Evolutionary conservation across 148 eudicot genomes (phyloP), one percentile per base, ranked within the genome.

Genomic region (Cornus florida): DNA sequence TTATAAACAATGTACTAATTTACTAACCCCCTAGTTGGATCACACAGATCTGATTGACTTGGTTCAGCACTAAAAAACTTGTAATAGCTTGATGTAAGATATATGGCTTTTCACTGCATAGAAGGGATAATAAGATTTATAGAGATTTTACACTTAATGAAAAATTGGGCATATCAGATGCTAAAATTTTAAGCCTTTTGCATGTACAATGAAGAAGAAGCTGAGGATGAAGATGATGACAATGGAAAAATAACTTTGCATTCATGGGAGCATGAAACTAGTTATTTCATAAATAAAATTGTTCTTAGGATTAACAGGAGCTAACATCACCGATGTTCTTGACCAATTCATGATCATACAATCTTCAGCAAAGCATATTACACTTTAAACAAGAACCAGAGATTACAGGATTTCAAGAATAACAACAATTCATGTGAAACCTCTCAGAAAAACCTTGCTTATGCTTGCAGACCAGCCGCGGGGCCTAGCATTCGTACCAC

Each of bases 391-490:
- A 50, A 53, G 33, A 17, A 67, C 48, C 48, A 14, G 66, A 24
- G 32, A n/a, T 48, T 77, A 23, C 50, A 68, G 5, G 53, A 19
- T 13, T 48, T 46, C 48, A 39, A 6, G 4, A 43, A 43, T 60
- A 59, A 33, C 6, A 31, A 50, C 13, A 35, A 32, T 9, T 76
- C 76, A 76, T 35, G 66, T 50, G 24, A 35, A 13, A 64, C 71
- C 76, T 50, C 67, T 24, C 7, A 64, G 67, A 48, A 76, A 39
- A 20, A 70, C 60, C 79, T 84, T 74, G 70, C 72, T 41, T 56
- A n/a, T 78, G 24, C 38, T 71, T 7, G 77, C 68, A 24, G 78
- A 71, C 62, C 64, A 35, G 43, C 77, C 71, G 11, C 75, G 79
- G 43, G 73, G 70, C 81, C 50, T 62, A n/a, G 73, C 43, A 68